Evolutionary conservation across 1,284 basidiomycete genomes (phyloP).

Genomic region (Neonothopanus nambi): DNA sequence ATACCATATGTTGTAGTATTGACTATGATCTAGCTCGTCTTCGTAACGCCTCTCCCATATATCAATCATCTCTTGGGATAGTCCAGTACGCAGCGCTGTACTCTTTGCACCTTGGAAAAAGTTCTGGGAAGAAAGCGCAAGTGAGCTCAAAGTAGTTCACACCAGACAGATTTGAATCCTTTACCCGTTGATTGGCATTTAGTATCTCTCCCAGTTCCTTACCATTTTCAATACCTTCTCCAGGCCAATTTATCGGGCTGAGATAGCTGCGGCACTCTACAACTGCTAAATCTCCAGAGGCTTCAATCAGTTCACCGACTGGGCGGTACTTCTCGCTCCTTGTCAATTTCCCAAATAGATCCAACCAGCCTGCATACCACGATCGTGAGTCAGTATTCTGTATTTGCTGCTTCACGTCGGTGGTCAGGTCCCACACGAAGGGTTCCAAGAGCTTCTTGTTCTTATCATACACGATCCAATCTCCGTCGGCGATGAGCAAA

Average conservation of each 20-base stretch:
- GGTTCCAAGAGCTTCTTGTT: constrained; percentile 21
- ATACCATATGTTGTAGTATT: constrained; percentile 24
- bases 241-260: constrained; percentile 27
- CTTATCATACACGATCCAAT: constrained; percentile 23
- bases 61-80: constrained; percentile 18
- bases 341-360: constrained; percentile 19
- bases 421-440: constrained; percentile 13
- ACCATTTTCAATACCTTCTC: constrained; percentile 21
- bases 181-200: constrained; percentile 23
- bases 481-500: constrained; percentile 24
- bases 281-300: constrained; percentile 11
- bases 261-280: constrained; percentile 18
- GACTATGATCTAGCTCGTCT: constrained; percentile 19
- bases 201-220: constrained; percentile 24
- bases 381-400: constrained; percentile 15
- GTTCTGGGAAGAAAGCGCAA: constrained; percentile 3
- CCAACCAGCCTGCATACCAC: constrained; percentile 26
- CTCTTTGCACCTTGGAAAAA: constrained; percentile 19
- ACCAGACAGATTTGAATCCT: neutral
- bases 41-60: constrained; percentile 20
- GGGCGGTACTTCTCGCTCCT: constrained; percentile 21
- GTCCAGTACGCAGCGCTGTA: constrained; percentile 15
- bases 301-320: constrained; percentile 20
- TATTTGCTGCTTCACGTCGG: constrained; percentile 14
- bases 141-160: neutral